These are phyloP conservation scores for Zizania palustris DNA, from an alignment of 202 grass and related monocot species.

Conservation along the genomic window DNA sequence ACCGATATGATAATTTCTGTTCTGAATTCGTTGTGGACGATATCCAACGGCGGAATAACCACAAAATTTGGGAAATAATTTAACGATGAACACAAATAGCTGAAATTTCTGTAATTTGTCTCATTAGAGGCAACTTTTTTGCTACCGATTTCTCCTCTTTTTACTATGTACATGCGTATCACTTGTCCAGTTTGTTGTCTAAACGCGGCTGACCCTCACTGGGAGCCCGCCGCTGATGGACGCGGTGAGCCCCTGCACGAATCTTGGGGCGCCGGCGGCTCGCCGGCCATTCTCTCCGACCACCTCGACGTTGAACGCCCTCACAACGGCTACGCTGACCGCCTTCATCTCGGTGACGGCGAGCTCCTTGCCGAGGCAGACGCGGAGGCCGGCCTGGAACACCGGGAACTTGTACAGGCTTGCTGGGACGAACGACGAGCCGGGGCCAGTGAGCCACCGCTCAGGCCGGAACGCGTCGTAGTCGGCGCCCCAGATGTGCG, in stretches of 20 bases:
- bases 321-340: conserved; percentile 56
- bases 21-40: too few relatives aligned
- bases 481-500: conserved; percentile 67
- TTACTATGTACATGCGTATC: conserved; percentile 37
- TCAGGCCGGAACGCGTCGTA: conserved; percentile 61
- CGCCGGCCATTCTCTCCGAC: conserved; percentile 37
- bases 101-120: background rate
- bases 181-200: background rate
- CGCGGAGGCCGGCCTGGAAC: conserved; percentile 73
- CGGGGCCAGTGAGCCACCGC: conserved; percentile 56
- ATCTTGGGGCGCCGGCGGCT: conserved; percentile 33
- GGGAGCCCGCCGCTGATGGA: conserved; percentile 58
- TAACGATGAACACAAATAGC: background rate
- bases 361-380: conserved; percentile 91
- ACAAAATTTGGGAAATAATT: background rate
- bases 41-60: background rate
- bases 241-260: conserved; percentile 62
- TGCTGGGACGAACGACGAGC: conserved; percentile 45
- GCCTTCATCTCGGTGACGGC: conserved; percentile 82
- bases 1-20: background rate
- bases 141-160: conserved; percentile 12
- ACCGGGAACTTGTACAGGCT: conserved; percentile 77
- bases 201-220: conserved; percentile 46
- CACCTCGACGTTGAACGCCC: conserved; percentile 64
- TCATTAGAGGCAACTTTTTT: conserved; percentile 25